Conservation (phyloP, 352 stramenopile species). For the Saprolegnia parasitica region DNA sequence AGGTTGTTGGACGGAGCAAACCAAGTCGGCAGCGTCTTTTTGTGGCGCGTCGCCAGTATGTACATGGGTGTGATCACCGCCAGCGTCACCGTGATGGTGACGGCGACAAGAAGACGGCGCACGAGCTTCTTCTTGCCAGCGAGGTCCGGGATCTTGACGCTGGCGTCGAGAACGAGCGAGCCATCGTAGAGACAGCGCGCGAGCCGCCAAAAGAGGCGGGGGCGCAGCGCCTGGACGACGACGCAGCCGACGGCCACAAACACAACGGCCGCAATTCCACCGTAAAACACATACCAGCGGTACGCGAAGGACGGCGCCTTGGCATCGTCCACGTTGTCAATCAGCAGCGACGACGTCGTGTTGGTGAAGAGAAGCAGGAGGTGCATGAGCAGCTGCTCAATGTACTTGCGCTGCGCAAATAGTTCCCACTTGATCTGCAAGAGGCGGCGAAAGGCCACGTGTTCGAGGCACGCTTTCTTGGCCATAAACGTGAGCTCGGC, state of each 20-base stretch:
- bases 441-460: constrained; percentile 2
- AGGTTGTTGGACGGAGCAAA: constrained; percentile 12
- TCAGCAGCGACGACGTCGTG: constrained; percentile 7
- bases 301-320: neutral
- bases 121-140: neutral
- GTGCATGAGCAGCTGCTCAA: constrained; percentile 17
- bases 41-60: neutral
- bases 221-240: constrained; percentile 9
- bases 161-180: neutral
- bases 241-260: neutral
- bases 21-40: neutral
- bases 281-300: neutral
- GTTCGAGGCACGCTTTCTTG: constrained; percentile 8
- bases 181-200: constrained; percentile 6
- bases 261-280: neutral
- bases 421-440: constrained; percentile 23
- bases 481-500: neutral
- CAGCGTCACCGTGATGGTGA: neutral
- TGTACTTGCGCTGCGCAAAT: constrained; percentile 21
- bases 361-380: constrained; percentile 3
- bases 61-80: constrained; percentile 3
- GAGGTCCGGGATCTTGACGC: constrained; percentile 4
- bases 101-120: neutral
- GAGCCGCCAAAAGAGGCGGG: neutral
- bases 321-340: neutral